A percentile compares a stretch with the other conserved stretches of the same genome.
These are phyloP conservation scores for Thecaphora thlaspeos DNA, from an alignment of 1,284 basidiomycete genomes.

Conservation along the genomic window DNA sequence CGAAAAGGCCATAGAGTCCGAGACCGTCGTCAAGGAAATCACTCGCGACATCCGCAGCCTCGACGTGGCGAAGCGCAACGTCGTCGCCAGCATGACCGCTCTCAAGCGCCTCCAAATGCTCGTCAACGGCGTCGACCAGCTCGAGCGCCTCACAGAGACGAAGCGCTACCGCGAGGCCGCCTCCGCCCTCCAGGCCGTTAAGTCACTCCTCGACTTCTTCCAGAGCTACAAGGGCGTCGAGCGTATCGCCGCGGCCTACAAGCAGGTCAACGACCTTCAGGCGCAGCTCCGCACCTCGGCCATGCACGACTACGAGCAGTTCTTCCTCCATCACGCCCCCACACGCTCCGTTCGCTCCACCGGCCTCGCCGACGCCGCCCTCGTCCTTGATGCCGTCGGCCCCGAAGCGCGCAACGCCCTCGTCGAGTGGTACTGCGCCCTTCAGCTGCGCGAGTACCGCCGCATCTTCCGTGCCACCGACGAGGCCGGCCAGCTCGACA, in stretches of 20 bases:
- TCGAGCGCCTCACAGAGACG: conserved; percentile 45
- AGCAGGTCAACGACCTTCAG: conserved; percentile 42
- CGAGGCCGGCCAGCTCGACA: conserved; percentile 89
- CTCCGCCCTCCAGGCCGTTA: conserved; percentile 48
- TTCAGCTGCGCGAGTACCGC: conserved; percentile 92
- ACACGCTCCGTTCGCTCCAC: conserved; percentile 36
- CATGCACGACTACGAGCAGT: conserved; percentile 49
- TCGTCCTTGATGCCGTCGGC: conserved; percentile 53
- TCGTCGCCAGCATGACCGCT: conserved; percentile 75
- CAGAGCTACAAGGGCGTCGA: conserved; percentile 44
- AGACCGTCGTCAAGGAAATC: conserved; percentile 90
- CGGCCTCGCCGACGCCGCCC: conserved; percentile 45
- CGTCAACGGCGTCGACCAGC: conserved; percentile 47
- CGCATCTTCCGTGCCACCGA: conserved; percentile 73
- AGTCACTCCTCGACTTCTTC: conserved; percentile 51
- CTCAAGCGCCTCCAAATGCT: conserved; percentile 75
- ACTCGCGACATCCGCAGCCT: conserved; percentile 95
- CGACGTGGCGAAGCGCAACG: conserved; percentile 90
- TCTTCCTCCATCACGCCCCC: conserved; percentile 41
- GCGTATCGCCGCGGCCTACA: conserved; percentile 40
- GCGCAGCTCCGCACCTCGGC: conserved; percentile 31
- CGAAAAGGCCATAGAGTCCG: conserved; percentile 73
- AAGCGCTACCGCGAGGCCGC: conserved; percentile 49
- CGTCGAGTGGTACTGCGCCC: conserved; percentile 82
- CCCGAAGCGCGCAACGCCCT: conserved; percentile 63